These are phyloP conservation scores for Talaromyces sp. DNA, from an alignment of 2,329 filamentous ascomycete genomes.

Conservation along the genomic window DNA sequence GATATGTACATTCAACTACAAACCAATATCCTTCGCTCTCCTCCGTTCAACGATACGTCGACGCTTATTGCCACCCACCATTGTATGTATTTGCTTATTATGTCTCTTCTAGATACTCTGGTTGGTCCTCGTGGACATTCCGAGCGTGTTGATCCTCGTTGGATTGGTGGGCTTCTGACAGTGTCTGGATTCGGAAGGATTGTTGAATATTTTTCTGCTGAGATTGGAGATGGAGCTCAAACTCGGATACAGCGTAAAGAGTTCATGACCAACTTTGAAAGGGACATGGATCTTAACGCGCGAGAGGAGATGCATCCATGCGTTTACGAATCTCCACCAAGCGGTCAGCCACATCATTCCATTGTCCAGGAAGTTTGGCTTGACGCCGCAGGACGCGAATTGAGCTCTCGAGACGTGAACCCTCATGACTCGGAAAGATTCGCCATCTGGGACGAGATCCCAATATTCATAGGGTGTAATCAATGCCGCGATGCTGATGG, in stretches of 20 bases:
- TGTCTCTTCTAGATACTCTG: slow-evolving; percentile 39
- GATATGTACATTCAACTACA: slow-evolving; percentile 38
- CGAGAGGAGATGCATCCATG: slow-evolving; percentile 38
- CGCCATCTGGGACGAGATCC: slow-evolving; percentile 33
- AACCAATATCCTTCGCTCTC: slow-evolving; percentile 35
- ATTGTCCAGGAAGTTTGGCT: slow-evolving; percentile 42
- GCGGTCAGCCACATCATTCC: slow-evolving; percentile 28
- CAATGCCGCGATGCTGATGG: slow-evolving; percentile 30
- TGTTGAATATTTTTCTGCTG: slow-evolving; percentile 43
- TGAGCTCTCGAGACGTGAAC: slow-evolving; percentile 28
- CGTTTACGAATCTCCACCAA: slow-evolving; percentile 34
- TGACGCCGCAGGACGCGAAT: slow-evolving; percentile 33
- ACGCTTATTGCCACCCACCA: slow-evolving; percentile 43
- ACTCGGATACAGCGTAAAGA: slow-evolving; percentile 41
- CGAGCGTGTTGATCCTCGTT: slow-evolving; percentile 33
- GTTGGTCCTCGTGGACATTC: slow-evolving; percentile 29
- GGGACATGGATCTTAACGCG: slow-evolving; percentile 36
- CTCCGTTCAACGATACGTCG: slow-evolving; percentile 40
- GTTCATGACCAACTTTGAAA: slow-evolving; percentile 44
- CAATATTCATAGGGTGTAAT: slow-evolving; percentile 36
- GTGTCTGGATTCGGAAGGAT: slow-evolving; percentile 39
- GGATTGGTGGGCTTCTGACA: slow-evolving; percentile 42
- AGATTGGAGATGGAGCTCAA: slow-evolving; percentile 42
- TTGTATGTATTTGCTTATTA: slow-evolving; percentile 40
- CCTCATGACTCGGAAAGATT: slow-evolving; percentile 36